Evolutionary conservation across 1,284 basidiomycete species (phyloP), one percentile per base, ranked within the genome.

Genomic region (Rhodotorula mucilaginosa): DNA sequence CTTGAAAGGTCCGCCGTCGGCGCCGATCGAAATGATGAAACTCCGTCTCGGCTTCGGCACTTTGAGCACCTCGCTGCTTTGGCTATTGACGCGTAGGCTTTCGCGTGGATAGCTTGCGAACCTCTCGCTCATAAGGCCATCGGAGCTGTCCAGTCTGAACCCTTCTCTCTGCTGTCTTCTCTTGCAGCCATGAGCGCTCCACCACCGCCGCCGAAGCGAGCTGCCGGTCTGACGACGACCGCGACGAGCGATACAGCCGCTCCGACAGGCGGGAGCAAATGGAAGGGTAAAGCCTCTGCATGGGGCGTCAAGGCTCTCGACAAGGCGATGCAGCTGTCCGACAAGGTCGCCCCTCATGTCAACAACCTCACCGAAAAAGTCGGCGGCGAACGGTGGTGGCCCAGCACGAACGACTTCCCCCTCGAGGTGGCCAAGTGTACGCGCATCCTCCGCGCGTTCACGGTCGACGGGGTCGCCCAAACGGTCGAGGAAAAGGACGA

Each of bases 301-400:
- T 73, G 63, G 72, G 66, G 69, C 12, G 21, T 47, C n/a, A 68
- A 64, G 58, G 70, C 66, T 5, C 18, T 63, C 29, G 67, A 64
- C 56, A 71, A 71, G 63, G 62, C 70, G n/a, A 61, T 64, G n/a
- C 23, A 54, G 18, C 58, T 59, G 26, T 57, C 51, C 3, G 72
- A 73, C 54, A 58, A 49, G 23, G 26, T 68, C 15, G 72, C 69
- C 5, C 48, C 23, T 0, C 64, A 60, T 19, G 52, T 65, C 31
- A 73, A 73, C 52, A 62, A 67, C 31, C 31, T 59, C 19, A 54
- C 47, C 10, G 26, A 29, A 0, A 64, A 68, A 49, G 39, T 84
- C 13, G 84, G 84, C 10, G 82, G 81, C 23, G 84, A 86, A 69
- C 77, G 81, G 1, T 86, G 85, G 75, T 86, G 82, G 81, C 85